Evolutionary conservation across 257 asterid genomes (phyloP).

Genomic region (Solanum etuberosum): DNA sequence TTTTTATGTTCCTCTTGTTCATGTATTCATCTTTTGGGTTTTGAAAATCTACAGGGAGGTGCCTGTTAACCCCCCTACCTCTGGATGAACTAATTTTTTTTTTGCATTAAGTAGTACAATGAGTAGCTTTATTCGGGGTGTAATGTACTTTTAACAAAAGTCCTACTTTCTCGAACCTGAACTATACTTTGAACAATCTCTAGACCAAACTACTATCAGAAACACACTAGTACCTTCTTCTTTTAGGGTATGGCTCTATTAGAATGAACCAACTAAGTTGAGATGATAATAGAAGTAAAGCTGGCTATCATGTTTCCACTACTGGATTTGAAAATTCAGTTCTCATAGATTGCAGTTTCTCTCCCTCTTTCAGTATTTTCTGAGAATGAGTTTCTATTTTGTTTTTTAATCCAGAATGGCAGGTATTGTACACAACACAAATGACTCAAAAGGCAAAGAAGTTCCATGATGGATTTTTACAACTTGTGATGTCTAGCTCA

Average conservation of each 20-base stretch:
- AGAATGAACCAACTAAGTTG: not conserved
- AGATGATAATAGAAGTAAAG: not conserved
- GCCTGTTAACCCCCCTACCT: not conserved
- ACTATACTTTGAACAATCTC: not conserved
- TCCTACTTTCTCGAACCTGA: not conserved
- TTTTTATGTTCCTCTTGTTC: not conserved
- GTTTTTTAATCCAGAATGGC: constrained; percentile 46
- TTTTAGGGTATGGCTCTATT: not conserved
- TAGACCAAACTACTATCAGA: not conserved
- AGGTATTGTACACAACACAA: constrained; percentile 82
- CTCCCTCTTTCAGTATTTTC: not conserved
- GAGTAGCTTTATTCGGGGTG: not conserved
- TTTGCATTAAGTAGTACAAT: not conserved
- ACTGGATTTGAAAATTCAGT: not conserved
- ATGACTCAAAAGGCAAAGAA: constrained; percentile 76
- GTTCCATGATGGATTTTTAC: constrained; percentile 70
- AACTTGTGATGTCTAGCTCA: constrained; percentile 53
- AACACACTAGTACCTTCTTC: not conserved
- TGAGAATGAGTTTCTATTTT: not conserved
- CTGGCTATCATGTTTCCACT: not conserved
- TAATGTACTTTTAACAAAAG: not conserved
- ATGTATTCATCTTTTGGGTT: not conserved
- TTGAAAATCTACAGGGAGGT: not conserved
- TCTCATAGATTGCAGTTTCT: not conserved
- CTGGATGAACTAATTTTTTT: not conserved